phyloP scores from a whole-genome alignment of 441 rosid species.

The Hura crepitans region DNA sequence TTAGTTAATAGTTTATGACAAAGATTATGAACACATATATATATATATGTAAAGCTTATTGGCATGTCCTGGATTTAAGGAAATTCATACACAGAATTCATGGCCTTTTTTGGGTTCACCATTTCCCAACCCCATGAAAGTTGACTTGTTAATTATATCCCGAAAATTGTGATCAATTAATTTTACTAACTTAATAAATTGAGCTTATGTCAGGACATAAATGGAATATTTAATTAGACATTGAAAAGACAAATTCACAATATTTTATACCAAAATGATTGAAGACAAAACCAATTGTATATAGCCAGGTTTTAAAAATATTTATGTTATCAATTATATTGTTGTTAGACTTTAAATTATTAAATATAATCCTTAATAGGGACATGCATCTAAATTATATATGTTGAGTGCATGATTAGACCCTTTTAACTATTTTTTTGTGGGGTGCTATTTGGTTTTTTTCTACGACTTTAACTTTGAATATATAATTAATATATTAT shows the following conservation, averaged over 20 bases:
- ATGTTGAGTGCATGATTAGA: neutral
- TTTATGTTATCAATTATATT: neutral
- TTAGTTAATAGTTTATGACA: neutral
- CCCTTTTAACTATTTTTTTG: neutral
- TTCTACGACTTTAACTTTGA: too few species aligned
- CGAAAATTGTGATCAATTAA: neutral
- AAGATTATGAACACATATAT: neutral
- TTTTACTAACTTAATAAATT: neutral
- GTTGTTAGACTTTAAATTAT: neutral
- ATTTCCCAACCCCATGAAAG: neutral
- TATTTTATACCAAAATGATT: neutral
- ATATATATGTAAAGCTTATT: neutral
- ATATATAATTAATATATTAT: neutral
- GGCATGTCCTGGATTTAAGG: neutral
- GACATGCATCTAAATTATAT: neutral
- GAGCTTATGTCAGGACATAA: neutral
- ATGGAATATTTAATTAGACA: neutral
- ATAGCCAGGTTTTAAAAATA: too few species aligned
- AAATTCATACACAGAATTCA: neutral
- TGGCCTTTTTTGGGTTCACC: neutral
- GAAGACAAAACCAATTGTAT: neutral
- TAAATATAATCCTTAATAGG: neutral
- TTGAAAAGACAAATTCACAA: neutral
- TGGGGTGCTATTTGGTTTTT: neutral
- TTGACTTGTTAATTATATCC: conserved; percentile 1